Evolutionary conservation across 2,329 filamentous ascomycete genomes (phyloP).

Genomic region (Penicillium capsulatum): DNA sequence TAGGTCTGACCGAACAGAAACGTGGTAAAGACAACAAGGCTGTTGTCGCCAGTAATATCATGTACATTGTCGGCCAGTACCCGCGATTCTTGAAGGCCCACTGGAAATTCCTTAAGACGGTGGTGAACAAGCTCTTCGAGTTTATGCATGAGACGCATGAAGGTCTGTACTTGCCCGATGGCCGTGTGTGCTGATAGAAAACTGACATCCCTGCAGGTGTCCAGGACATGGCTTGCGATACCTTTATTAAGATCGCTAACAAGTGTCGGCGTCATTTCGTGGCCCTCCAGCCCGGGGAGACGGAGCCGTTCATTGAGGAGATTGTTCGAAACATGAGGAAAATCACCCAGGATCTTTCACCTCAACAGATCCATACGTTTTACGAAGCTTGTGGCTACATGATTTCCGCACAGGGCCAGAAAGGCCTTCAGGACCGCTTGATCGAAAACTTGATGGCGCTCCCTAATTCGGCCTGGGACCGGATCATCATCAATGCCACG

Average conservation of each 20-base stretch:
- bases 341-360: constrained; percentile 90
- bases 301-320: constrained; percentile 95
- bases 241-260: constrained; percentile 98
- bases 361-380: constrained; percentile 97
- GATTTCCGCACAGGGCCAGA: constrained; percentile 96
- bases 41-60: constrained; percentile 97
- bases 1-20: constrained; percentile 98
- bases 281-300: constrained; percentile 87
- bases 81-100: constrained; percentile 97
- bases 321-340: constrained; percentile 94
- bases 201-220: constrained; percentile 58
- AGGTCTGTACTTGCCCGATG: constrained; percentile 52
- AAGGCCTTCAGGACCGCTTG: constrained; percentile 84
- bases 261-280: constrained; percentile 98
- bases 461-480: constrained; percentile 91
- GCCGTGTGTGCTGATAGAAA: neutral
- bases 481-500: constrained; percentile 85
- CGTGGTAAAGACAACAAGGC: constrained; percentile 99
- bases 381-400: constrained; percentile 99
- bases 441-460: constrained; percentile 89
- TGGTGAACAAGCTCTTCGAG: constrained; percentile 98
- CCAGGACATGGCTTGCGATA: constrained; percentile 99
- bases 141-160: constrained; percentile 99
- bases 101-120: constrained; percentile 99
- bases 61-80: constrained; percentile 99